Conservation (phyloP, 345 rosid species). For the Passiflora organensis region DNA sequence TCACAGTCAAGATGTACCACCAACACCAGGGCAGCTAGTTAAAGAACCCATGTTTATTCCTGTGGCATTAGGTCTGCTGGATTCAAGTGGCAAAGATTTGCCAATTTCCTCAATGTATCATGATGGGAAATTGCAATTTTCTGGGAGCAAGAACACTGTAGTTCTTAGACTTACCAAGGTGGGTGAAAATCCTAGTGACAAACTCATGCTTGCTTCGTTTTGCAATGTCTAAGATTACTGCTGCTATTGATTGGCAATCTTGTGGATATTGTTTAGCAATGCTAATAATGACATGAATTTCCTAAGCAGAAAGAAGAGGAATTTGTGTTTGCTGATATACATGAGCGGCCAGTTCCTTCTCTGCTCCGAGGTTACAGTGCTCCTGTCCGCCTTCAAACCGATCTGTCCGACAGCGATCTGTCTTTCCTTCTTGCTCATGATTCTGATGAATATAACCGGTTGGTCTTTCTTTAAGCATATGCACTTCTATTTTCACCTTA, state of each 20-base stretch:
- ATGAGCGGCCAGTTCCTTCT: conserved; percentile 81
- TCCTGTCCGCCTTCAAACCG: conserved; percentile 84
- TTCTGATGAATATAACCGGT: conserved; percentile 96
- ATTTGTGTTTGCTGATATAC: conserved; percentile 70
- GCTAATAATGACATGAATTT: conserved; percentile 5
- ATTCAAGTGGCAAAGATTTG: conserved; percentile 78
- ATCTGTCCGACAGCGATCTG: conserved; percentile 65
- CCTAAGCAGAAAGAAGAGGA: conserved; percentile 83
- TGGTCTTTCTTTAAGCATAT: conserved; percentile 22
- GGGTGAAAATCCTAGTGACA: conserved; percentile 6
- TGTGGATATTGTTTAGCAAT: neutral
- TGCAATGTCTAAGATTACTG: neutral
- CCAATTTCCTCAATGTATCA: conserved; percentile 60
- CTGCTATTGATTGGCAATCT: neutral
- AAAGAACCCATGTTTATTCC: conserved; percentile 96
- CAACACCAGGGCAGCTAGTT: conserved; percentile 83
- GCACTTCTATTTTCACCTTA: neutral
- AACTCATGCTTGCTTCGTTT: neutral
- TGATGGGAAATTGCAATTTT: conserved; percentile 49
- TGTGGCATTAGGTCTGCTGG: conserved; percentile 65
- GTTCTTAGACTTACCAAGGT: conserved; percentile 89
- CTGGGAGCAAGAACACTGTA: conserved; percentile 46
- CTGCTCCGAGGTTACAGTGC: conserved; percentile 88
- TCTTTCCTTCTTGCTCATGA: conserved; percentile 96
- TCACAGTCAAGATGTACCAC: conserved; percentile 75